These are phyloP conservation scores for Amylostereum chailletii DNA, from an alignment of 1,284 basidiomycete species.

Conservation along the genomic window DNA sequence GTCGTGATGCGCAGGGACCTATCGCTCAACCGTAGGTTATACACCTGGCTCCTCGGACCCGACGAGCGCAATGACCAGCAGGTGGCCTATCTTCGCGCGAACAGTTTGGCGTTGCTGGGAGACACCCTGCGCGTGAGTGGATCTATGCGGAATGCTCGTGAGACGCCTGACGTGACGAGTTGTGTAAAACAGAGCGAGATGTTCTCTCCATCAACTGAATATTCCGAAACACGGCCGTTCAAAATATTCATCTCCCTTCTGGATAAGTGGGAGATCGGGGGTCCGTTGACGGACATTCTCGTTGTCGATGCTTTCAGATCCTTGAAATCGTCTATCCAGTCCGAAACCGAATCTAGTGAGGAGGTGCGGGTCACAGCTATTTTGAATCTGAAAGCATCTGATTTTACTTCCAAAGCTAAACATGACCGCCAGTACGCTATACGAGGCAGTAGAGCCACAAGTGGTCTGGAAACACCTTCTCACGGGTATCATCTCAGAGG, in stretches of 20 bases:
- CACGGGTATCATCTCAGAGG: slow-evolving; percentile 40
- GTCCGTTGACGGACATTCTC: slow-evolving; percentile 68
- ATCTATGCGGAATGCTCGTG: not conserved
- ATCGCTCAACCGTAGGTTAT: slow-evolving; percentile 87
- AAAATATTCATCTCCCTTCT: slow-evolving; percentile 92
- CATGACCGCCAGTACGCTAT: slow-evolving; percentile 84
- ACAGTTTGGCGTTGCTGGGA: slow-evolving; percentile 64
- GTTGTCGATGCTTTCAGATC: slow-evolving; percentile 77
- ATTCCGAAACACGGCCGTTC: slow-evolving; percentile 78
- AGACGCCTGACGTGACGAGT: slow-evolving; percentile 6
- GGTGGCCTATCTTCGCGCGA: slow-evolving; percentile 55
- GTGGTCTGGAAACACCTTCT: slow-evolving; percentile 81
- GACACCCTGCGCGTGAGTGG: slow-evolving; percentile 56
- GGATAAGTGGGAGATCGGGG: slow-evolving; percentile 96
- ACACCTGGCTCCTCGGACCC: slow-evolving; percentile 86
- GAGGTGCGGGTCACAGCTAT: slow-evolving; percentile 36
- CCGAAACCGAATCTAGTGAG: slow-evolving; percentile 42
- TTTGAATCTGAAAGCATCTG: not conserved
- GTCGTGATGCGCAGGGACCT: slow-evolving; percentile 90
- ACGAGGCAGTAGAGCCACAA: slow-evolving; percentile 88
- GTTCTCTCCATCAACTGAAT: slow-evolving; percentile 59
- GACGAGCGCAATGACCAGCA: slow-evolving; percentile 73
- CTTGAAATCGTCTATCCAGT: slow-evolving; percentile 49
- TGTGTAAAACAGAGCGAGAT: slow-evolving; percentile 52
- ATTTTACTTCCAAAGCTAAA: slow-evolving; percentile 40